These are phyloP conservation scores for Stygiomarasmius scandens DNA, from an alignment of 1,284 basidiomycete species.

Conservation along the genomic window DNA sequence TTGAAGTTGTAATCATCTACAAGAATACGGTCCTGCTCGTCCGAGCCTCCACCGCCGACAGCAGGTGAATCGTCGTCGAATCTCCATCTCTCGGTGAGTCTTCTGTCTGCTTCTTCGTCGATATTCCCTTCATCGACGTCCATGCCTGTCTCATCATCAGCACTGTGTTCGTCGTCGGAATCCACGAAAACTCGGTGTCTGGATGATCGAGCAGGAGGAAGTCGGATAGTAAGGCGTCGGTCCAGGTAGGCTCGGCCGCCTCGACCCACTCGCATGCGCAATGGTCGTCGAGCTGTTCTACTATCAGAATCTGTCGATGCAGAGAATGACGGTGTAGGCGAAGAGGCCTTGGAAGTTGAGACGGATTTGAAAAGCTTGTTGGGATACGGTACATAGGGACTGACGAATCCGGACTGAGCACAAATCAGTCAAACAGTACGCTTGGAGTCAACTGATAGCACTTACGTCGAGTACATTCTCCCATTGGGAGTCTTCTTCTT, in stretches of 20 bases:
- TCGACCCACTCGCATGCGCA: constrained; percentile 78
- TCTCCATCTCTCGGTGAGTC: constrained; percentile 64
- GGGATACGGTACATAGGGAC: constrained; percentile 46
- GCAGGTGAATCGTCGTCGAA: constrained; percentile 68
- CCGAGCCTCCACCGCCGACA: constrained; percentile 60
- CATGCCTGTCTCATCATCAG: constrained; percentile 29
- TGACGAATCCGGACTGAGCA: constrained; percentile 63
- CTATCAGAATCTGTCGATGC: constrained; percentile 28
- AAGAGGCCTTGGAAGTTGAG: constrained; percentile 31
- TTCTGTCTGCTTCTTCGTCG: constrained; percentile 36
- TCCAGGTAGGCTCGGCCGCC: constrained; percentile 83
- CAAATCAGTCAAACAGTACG: constrained; percentile 6
- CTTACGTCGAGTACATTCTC: constrained; percentile 83
- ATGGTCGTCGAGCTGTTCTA: constrained; percentile 33
- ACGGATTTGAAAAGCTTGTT: constrained; percentile 68
- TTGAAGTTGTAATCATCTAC: constrained; percentile 69
- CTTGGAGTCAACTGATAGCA: constrained; percentile 9
- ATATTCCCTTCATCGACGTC: constrained; percentile 39
- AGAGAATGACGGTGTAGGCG: constrained; percentile 34
- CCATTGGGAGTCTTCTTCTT: constrained; percentile 80
- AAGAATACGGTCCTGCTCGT: constrained; percentile 67
- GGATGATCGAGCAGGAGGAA: constrained; percentile 10
- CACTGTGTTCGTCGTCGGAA: constrained; percentile 16
- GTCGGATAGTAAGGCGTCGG: constrained; percentile 50
- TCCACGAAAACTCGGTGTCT: constrained; percentile 7